Evolutionary conservation across 1,284 basidiomycete genomes (phyloP).

Genomic region (Prillingera fragicola): DNA sequence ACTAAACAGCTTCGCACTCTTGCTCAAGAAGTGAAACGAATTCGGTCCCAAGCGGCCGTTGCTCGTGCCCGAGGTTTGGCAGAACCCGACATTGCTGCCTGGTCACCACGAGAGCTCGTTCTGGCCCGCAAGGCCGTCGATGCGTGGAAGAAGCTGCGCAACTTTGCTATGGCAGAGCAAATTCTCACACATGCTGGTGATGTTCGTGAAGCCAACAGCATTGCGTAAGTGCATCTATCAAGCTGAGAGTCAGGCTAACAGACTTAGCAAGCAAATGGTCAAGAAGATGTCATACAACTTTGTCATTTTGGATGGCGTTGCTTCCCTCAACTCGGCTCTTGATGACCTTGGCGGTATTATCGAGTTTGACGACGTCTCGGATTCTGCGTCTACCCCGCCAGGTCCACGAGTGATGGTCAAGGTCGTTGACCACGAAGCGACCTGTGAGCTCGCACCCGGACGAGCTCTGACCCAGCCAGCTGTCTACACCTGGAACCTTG

Average conservation of each 20-base stretch:
- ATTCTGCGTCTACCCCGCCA: constrained; percentile 63
- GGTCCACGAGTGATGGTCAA: constrained; percentile 86
- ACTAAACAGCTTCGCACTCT: constrained; percentile 76
- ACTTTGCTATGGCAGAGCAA: constrained; percentile 87
- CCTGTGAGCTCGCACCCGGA: constrained; percentile 38
- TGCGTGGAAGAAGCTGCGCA: constrained; percentile 74
- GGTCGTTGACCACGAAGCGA: constrained; percentile 78
- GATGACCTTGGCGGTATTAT: constrained; percentile 82
- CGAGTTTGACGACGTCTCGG: constrained; percentile 87
- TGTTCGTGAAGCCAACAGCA: constrained; percentile 90
- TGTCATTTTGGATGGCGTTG: constrained; percentile 66
- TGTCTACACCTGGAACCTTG: constrained; percentile 85
- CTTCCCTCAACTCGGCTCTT: constrained; percentile 65
- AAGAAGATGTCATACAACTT: constrained; percentile 90
- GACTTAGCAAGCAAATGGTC: constrained; percentile 66
- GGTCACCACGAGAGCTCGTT: constrained; percentile 70
- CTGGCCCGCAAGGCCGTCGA: constrained; percentile 73
- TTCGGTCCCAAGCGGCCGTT: constrained; percentile 70
- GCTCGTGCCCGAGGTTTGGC: constrained; percentile 57
- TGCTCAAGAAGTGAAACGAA: constrained; percentile 72
- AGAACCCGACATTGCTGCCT: constrained; percentile 69
- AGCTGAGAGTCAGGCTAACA: constrained; percentile 21
- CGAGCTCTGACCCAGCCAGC: constrained; percentile 48
- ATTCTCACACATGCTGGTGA: constrained; percentile 78
- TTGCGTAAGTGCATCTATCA: constrained; percentile 58